phyloP scores from a whole-genome alignment of 345 rosid species.

The Dipteronia dyeriana region DNA sequence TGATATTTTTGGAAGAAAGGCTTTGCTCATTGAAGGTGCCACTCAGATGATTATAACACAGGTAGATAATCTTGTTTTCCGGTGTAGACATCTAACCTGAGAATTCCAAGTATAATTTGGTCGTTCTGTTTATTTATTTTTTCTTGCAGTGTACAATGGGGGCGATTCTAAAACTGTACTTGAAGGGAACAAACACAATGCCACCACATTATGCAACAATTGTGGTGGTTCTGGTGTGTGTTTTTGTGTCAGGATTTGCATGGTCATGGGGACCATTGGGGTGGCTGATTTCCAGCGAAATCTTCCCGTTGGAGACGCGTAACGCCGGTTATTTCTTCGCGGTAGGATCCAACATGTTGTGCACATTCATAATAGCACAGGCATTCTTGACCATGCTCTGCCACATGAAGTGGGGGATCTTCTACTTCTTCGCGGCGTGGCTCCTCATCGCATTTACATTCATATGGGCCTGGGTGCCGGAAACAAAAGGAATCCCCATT shows the following conservation, averaged over 20 bases:
- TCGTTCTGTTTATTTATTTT: background rate
- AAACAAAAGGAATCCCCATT: slow-evolving; percentile 63
- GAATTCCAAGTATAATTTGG: background rate
- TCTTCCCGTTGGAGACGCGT: slow-evolving; percentile 58
- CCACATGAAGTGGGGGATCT: slow-evolving; percentile 43
- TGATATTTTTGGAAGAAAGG: slow-evolving; percentile 46
- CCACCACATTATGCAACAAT: slow-evolving; percentile 24
- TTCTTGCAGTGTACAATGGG: slow-evolving; percentile 37
- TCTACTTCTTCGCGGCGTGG: slow-evolving; percentile 61
- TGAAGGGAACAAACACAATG: slow-evolving; percentile 28
- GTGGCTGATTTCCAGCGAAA: slow-evolving; percentile 72
- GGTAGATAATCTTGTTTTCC: slow-evolving; percentile 14
- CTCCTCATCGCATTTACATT: slow-evolving; percentile 35
- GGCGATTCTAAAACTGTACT: slow-evolving; percentile 31
- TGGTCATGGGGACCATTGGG: slow-evolving; percentile 86
- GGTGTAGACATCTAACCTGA: background rate
- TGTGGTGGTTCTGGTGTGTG: slow-evolving; percentile 45
- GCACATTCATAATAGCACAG: slow-evolving; percentile 59
- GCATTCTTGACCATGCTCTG: slow-evolving; percentile 58
- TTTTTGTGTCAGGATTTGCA: slow-evolving; percentile 58
- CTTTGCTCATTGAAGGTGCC: slow-evolving; percentile 37
- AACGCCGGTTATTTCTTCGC: slow-evolving; percentile 53
- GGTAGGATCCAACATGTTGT: slow-evolving; percentile 54
- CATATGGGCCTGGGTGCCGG: slow-evolving; percentile 44
- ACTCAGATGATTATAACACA: slow-evolving; percentile 33